Conservation (phyloP, 108 stramenopile genomes). For the Nannochloropsis oceanica region DNA sequence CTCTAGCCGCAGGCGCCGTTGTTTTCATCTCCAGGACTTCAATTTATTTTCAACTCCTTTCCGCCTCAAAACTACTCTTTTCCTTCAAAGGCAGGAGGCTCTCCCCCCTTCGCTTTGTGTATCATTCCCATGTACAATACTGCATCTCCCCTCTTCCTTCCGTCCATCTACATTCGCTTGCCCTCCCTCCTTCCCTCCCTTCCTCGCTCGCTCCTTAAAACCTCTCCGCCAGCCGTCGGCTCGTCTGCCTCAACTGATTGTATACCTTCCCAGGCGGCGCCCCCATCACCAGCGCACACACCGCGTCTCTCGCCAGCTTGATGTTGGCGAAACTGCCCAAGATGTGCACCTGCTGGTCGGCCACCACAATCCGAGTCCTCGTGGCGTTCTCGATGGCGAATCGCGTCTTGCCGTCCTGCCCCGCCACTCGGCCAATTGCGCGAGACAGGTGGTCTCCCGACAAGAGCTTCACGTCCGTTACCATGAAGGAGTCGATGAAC, state of each 20-base stretch:
- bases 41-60: too few species aligned
- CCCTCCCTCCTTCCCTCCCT: neutral
- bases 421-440: conserved; percentile 94
- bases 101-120: too few species aligned
- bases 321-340: conserved; percentile 88
- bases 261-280: conserved; percentile 99
- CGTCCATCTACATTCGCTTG: too few species aligned
- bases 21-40: too few species aligned
- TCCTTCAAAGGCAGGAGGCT: too few species aligned
- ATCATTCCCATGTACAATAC: too few species aligned
- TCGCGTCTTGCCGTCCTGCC: conserved; percentile 94
- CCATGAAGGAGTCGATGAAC: conserved; percentile 89
- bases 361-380: conserved; percentile 87
- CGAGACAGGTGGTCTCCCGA: conserved; percentile 69
- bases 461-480: conserved; percentile 68
- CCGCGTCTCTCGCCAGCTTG: conserved; percentile 88
- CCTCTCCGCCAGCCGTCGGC: conserved; percentile 87
- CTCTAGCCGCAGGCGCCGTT: too few species aligned
- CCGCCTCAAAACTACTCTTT: too few species aligned
- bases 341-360: conserved; percentile 87
- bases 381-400: conserved; percentile 99
- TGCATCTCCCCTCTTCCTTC: too few species aligned
- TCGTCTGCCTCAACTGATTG: conserved; percentile 97
- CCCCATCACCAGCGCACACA: conserved; percentile 94
- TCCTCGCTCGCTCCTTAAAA: conserved; percentile 42